These are phyloP conservation scores for Fusarium torulosum DNA, from an alignment of 2,329 filamentous ascomycete genomes.

Conservation along the genomic window DNA sequence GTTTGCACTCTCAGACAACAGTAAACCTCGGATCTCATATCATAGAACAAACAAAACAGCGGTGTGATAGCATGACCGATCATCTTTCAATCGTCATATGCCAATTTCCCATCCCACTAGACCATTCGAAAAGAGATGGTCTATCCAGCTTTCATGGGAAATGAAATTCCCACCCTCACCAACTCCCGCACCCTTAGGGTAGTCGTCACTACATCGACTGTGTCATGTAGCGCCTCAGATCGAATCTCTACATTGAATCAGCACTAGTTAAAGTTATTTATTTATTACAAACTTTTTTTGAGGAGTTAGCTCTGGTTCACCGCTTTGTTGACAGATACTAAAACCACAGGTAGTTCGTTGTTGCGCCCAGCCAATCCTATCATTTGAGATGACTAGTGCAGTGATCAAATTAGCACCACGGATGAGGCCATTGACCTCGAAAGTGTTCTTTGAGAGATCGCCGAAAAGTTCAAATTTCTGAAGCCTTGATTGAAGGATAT, in stretches of 20 bases:
- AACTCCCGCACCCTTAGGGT: background rate
- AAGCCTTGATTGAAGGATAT: too few species aligned
- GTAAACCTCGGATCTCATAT: background rate
- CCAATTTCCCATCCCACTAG: background rate
- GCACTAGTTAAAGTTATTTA: background rate
- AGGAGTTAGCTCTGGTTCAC: constrained; percentile 16
- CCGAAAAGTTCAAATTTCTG: too few species aligned
- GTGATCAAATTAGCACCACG: background rate
- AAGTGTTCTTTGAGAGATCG: too few species aligned
- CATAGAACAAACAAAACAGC: background rate
- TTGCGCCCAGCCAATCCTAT: constrained; percentile 3
- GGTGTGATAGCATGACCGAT: constrained; percentile 10
- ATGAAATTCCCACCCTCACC: background rate
- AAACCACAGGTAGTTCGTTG: background rate
- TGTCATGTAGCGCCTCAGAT: too few species aligned
- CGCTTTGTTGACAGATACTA: constrained; percentile 10
- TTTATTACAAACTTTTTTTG: background rate
- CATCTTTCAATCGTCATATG: background rate
- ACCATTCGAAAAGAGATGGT: background rate
- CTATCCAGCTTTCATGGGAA: background rate
- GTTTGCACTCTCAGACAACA: background rate
- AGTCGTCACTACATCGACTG: too few species aligned
- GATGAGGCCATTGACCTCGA: too few species aligned
- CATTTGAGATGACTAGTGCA: background rate
- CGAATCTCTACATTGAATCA: too few species aligned